Base-by-base conservation (phyloP, 768 basidiomycete species). In the Mycena maculata region DNA sequence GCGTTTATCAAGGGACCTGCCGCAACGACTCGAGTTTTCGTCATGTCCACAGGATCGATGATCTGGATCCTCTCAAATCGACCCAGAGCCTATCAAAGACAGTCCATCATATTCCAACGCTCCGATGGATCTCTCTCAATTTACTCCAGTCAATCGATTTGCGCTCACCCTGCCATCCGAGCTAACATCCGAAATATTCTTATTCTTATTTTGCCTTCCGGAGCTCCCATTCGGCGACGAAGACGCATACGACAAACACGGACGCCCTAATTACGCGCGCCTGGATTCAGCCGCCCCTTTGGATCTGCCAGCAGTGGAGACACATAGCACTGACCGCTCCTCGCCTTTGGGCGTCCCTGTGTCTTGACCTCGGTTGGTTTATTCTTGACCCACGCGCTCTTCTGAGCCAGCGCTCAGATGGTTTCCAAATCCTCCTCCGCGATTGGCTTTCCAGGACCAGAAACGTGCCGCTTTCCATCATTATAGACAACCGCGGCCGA, bases 301-400 rank as follows among this genome's bases (percentile, higher is more conserved):
- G n/a, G 6, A 56, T 69, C 28, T 69, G 67, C 41, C 52, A 49
- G 18, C 23, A 25, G 41, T 68, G 67, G 67, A 63, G 56, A 47
- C 30, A 22, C 10, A 52, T 63, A 25, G 56, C 67, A 20, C 38
- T 63, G 30, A 33, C 38, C 7, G 58, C 62, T 1, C 41, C 67
- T 13, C 27, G 49, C 25, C 67, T 68, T 25, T 68, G 67, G 67
- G 30, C 45, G 15, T 68, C 67, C 4, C 52, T 68, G 31, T 57
- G 50, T 50, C 18, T 67, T 15, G 44, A 61, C 22, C 60, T 57
- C 20, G 57, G 53, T 28, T 45, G n/a, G n/a, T n/a, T n/a, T n/a
- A n/a, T n/a, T n/a, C n/a, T n/a, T n/a, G n/a, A n/a, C n/a, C n/a
- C n/a, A n/a, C n/a, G n/a, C n/a, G n/a, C n/a, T n/a, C n/a, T n/a